Evolutionary conservation across 495 filamentous ascomycete species (phyloP).

Genomic region (Talaromyces liani): DNA sequence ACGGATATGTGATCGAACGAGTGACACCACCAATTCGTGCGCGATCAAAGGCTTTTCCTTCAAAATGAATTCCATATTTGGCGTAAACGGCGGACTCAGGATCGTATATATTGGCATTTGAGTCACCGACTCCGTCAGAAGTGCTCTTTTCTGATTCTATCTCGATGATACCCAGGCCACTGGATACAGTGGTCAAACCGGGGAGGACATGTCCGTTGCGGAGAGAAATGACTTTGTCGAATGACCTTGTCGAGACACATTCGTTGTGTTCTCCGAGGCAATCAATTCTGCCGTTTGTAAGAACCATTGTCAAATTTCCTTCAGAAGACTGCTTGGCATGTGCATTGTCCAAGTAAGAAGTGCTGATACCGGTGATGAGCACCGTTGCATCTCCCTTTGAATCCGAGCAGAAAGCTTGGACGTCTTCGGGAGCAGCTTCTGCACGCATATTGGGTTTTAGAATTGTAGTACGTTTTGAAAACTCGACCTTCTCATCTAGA

Average conservation of each 20-base stretch:
- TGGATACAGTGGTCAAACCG: conserved; percentile 47
- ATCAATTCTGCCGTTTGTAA: conserved; percentile 39
- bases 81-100: conserved; percentile 30
- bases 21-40: conserved; percentile 45
- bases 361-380: conserved; percentile 40
- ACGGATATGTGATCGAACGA: conserved; percentile 37
- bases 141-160: conserved; percentile 46
- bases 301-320: conserved; percentile 26
- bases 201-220: conserved; percentile 48
- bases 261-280: conserved; percentile 33
- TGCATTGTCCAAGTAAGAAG: conserved; percentile 24
- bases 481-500: conserved; percentile 21
- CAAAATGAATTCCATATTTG: conserved; percentile 42
- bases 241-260: conserved; percentile 9
- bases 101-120: conserved; percentile 11
- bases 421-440: conserved; percentile 23
- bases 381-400: conserved; percentile 21
- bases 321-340: neutral
- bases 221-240: conserved; percentile 32
- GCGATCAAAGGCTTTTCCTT: conserved; percentile 32
- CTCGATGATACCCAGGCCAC: conserved; percentile 46
- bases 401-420: conserved; percentile 12
- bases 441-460: conserved; percentile 20
- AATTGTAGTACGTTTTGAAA: conserved; percentile 15
- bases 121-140: conserved; percentile 27